phyloP scores from a whole-genome alignment of 2,329 filamentous ascomycete species.

The Phaeosphaeriaceae sp. region DNA sequence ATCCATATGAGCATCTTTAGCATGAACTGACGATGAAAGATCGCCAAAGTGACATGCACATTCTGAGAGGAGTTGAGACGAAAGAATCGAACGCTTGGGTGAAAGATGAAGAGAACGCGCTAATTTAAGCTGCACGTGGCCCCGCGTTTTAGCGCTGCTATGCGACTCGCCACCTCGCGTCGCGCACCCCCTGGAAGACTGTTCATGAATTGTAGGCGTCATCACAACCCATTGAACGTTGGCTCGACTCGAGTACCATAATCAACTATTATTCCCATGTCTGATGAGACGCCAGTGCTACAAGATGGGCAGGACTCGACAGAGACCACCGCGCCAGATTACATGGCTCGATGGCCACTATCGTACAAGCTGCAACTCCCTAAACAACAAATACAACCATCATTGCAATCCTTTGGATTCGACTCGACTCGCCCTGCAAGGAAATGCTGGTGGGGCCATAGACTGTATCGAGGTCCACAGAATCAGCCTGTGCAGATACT shows the following conservation, averaged over 20 bases:
- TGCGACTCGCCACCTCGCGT: neutral
- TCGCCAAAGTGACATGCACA: no score
- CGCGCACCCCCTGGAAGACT: neutral
- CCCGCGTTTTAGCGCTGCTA: neutral
- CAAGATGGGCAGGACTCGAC: neutral
- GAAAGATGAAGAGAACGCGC: neutral
- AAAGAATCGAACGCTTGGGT: neutral
- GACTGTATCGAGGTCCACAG: conserved; percentile 67
- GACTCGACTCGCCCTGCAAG: conserved; percentile 8
- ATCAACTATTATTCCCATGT: neutral
- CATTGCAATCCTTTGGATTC: conserved; percentile 12
- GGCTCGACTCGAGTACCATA: neutral
- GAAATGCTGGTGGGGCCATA: conserved; percentile 69
- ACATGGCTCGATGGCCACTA: conserved; percentile 26
- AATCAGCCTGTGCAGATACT: conserved; percentile 71
- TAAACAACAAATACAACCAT: conserved; percentile 12
- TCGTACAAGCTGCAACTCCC: conserved; percentile 24
- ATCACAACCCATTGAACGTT: neutral
- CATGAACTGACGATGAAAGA: no score
- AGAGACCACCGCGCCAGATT: neutral
- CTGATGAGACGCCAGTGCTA: neutral
- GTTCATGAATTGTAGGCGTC: neutral
- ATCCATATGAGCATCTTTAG: neutral
- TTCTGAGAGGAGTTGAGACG: no score
- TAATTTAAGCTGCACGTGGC: conserved; percentile 1